These are phyloP conservation scores for Daldinia sp. DNA, from an alignment of 2,329 filamentous ascomycete species.

Conservation along the genomic window DNA sequence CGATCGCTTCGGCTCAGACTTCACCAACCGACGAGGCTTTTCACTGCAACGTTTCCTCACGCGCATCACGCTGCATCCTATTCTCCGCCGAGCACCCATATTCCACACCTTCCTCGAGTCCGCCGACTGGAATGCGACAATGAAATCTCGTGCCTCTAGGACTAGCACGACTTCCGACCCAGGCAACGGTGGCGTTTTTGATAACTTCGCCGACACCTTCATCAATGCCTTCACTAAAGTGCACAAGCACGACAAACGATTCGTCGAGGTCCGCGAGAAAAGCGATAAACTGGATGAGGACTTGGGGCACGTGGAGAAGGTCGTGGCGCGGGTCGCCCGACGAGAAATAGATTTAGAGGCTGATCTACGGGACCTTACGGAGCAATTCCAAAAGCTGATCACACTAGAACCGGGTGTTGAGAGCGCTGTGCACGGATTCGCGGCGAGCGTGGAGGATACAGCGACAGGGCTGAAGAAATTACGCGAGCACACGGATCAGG, in stretches of 20 bases:
- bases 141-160: constrained; percentile 79
- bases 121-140: constrained; percentile 94
- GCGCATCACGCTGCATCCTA: constrained; percentile 86
- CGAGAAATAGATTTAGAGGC: constrained; percentile 86
- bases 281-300: constrained; percentile 96
- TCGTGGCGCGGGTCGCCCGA: constrained; percentile 88
- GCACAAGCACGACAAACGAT: constrained; percentile 92
- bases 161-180: constrained; percentile 61
- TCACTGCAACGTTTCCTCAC: constrained; percentile 91
- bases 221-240: constrained; percentile 98
- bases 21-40: constrained; percentile 86
- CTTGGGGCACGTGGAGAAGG: constrained; percentile 90
- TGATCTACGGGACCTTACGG: constrained; percentile 88
- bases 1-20: constrained; percentile 92
- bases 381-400: constrained; percentile 94
- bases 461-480: constrained; percentile 79
- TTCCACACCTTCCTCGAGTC: constrained; percentile 92
- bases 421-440: constrained; percentile 82
- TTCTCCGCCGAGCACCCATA: constrained; percentile 82
- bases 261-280: constrained; percentile 91
- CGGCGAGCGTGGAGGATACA: constrained; percentile 84
- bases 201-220: constrained; percentile 94
- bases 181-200: constrained; percentile 77
- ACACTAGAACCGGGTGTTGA: constrained; percentile 89
- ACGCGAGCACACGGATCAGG: constrained; percentile 91